These are phyloP conservation scores for Lentithecium fluviatile DNA, from an alignment of 495 filamentous ascomycete genomes.

Conservation along the genomic window DNA sequence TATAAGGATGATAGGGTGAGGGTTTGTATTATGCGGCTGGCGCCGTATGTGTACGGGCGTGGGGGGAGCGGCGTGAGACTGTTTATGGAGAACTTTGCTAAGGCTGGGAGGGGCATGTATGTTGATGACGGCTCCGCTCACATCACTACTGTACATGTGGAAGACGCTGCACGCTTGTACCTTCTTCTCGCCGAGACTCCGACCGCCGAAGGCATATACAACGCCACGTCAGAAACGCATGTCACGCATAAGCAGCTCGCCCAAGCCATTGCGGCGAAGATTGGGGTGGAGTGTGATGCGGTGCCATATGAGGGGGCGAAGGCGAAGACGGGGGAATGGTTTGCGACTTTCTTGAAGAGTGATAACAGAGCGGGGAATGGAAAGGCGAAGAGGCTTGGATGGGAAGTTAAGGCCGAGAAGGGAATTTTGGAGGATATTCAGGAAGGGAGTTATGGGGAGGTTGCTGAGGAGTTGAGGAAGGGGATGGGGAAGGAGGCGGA, in stretches of 20 bases:
- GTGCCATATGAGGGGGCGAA: slow-evolving; percentile 35
- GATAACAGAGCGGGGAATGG: slow-evolving; percentile 38
- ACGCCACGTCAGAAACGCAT: slow-evolving; percentile 34
- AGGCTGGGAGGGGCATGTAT: slow-evolving; percentile 33
- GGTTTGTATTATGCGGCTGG: slow-evolving; percentile 42
- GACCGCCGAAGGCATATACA: slow-evolving; percentile 39
- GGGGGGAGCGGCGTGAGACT: slow-evolving; percentile 43
- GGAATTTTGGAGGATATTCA: slow-evolving; percentile 18
- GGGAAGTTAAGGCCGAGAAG: slow-evolving; percentile 35
- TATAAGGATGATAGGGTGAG: slow-evolving; percentile 38
- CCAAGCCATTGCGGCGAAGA: slow-evolving; percentile 38
- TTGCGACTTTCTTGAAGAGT: slow-evolving; percentile 36
- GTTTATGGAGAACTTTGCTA: slow-evolving; percentile 33
- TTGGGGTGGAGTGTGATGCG: slow-evolving; percentile 35
- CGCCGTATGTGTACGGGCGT: slow-evolving; percentile 47
- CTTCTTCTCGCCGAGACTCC: slow-evolving; percentile 43
- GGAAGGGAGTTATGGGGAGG: slow-evolving; percentile 5
- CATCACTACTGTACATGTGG: slow-evolving; percentile 44
- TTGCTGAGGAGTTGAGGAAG: slow-evolving; percentile 12
- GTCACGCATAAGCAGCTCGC: slow-evolving; percentile 39
- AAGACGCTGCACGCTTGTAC: slow-evolving; percentile 47
- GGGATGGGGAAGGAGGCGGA: too few species aligned
- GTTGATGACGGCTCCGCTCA: slow-evolving; percentile 29
- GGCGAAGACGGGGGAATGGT: slow-evolving; percentile 33
- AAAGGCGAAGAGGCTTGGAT: slow-evolving; percentile 46